Evolutionary conservation across 306 rosid species (phyloP).

Genomic region (Trifolium repens): DNA sequence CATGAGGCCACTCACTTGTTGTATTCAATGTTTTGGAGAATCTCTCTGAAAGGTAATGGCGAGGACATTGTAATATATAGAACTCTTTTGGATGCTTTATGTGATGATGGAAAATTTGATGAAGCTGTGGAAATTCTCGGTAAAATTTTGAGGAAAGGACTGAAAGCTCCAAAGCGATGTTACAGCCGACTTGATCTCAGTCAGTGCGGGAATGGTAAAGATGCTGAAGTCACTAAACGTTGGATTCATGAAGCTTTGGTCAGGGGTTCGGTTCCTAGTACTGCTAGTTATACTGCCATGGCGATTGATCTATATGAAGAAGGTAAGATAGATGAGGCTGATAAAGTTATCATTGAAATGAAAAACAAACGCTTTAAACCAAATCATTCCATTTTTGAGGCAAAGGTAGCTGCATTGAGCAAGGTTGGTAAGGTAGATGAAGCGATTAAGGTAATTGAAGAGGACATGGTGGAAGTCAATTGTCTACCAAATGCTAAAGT

Average conservation of each 20-base stretch:
- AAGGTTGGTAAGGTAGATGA: slow-evolving; percentile 42
- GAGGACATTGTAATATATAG: slow-evolving; percentile 62
- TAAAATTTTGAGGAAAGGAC: slow-evolving; percentile 64
- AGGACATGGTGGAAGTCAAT: slow-evolving; percentile 50
- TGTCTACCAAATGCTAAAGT: slow-evolving; percentile 51
- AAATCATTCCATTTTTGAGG: slow-evolving; percentile 48
- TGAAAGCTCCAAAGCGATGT: slow-evolving; percentile 56
- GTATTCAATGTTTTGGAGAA: slow-evolving; percentile 70
- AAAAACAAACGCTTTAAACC: slow-evolving; percentile 52
- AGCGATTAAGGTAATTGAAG: slow-evolving; percentile 57
- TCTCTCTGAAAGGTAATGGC: slow-evolving; percentile 59
- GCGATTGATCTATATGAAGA: slow-evolving; percentile 54
- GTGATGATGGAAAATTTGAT: slow-evolving; percentile 53
- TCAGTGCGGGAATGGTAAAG: slow-evolving; percentile 28
- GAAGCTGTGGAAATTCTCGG: slow-evolving; percentile 56
- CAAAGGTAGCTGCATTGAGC: slow-evolving; percentile 58
- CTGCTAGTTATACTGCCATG: slow-evolving; percentile 57
- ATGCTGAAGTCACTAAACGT: slow-evolving; percentile 42
- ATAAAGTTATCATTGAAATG: slow-evolving; percentile 53
- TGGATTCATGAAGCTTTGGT: slow-evolving; percentile 56
- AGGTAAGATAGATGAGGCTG: slow-evolving; percentile 52
- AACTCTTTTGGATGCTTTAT: slow-evolving; percentile 58
- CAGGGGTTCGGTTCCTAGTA: slow-evolving; percentile 55
- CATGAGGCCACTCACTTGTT: slow-evolving; percentile 62
- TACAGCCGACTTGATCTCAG: slow-evolving; percentile 44